Evolutionary conservation across 257 asterid species (phyloP).

Genomic region (Salvia miltiorrhiza): DNA sequence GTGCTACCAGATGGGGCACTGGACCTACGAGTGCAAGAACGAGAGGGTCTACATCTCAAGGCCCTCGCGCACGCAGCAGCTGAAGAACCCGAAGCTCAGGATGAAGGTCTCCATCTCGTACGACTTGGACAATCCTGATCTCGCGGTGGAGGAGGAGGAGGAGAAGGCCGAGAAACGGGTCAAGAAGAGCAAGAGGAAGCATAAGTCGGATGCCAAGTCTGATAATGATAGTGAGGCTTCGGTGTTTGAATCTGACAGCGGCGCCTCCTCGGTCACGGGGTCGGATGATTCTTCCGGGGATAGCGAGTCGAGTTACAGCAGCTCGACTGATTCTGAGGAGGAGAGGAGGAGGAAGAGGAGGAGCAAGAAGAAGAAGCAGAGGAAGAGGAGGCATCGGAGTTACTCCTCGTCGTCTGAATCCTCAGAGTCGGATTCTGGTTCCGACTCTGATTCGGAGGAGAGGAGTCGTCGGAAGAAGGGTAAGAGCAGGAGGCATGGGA

Average conservation of each 20-base stretch:
- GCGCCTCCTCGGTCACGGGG: conserved; percentile 54
- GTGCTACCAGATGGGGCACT: conserved; percentile 83
- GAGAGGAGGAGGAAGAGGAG: conserved; percentile 81
- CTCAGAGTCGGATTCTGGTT: conserved; percentile 73
- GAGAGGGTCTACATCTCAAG: conserved; percentile 88
- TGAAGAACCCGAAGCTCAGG: conserved; percentile 85
- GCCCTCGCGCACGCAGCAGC: conserved; percentile 84
- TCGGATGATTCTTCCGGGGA: conserved; percentile 68
- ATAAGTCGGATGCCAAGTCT: conserved; percentile 61
- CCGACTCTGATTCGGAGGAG: conserved; percentile 81
- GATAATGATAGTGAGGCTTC: conserved; percentile 82
- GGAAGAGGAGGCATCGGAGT: conserved; percentile 55
- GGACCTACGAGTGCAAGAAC: conserved; percentile 96
- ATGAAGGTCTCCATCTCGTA: conserved; percentile 63
- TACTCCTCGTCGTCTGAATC: conserved; percentile 73
- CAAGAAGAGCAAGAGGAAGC: conserved; percentile 87
- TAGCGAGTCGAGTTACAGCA: conserved; percentile 62
- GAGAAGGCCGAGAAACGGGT: conserved; percentile 39
- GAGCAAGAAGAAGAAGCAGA: conserved; percentile 60
- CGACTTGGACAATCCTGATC: conserved; percentile 66
- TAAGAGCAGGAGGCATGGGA: conserved; percentile 52
- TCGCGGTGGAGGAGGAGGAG: conserved; percentile 40
- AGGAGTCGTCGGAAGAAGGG: conserved; percentile 63
- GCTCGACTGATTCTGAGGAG: conserved; percentile 87
- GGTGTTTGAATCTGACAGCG: conserved; percentile 67